phyloP scores from a whole-genome alignment of 179 eudicot genomes.

The Beta lomatogona region DNA sequence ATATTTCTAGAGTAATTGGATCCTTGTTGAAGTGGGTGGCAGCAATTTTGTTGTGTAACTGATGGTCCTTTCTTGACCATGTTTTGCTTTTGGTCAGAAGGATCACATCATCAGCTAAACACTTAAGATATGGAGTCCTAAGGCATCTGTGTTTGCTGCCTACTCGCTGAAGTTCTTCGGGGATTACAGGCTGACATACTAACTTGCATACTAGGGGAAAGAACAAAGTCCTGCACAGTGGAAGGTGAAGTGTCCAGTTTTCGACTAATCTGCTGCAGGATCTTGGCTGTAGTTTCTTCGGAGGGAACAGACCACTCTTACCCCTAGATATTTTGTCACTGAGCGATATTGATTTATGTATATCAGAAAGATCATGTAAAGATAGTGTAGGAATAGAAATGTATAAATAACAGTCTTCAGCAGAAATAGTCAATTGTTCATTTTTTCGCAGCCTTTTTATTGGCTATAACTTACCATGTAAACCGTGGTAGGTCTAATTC shows the following conservation, averaged over 20 bases:
- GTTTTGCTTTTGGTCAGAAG: conserved; percentile 23
- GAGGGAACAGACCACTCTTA: neutral
- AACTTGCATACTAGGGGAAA: conserved; percentile 23
- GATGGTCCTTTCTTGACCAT: conserved; percentile 4
- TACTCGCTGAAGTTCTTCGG: neutral
- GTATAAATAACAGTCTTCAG: conserved; percentile 34
- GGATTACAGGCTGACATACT: conserved; percentile 31
- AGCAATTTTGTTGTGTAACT: conserved; percentile 24
- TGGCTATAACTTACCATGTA: neutral
- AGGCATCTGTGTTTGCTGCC: conserved; percentile 16
- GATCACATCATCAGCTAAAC: neutral
- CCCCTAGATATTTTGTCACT: conserved; percentile 4
- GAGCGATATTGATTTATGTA: conserved; percentile 31
- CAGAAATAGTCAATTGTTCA: conserved; percentile 28
- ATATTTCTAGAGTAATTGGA: conserved; percentile 16
- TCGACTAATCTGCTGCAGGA: conserved; percentile 23
- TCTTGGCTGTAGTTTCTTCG: conserved; percentile 8
- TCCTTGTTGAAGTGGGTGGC: conserved; percentile 10
- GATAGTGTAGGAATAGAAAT: conserved; percentile 37
- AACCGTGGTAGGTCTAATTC: neutral
- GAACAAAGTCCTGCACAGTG: neutral
- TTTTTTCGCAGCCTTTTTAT: conserved; percentile 23
- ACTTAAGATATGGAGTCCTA: neutral
- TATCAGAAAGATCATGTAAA: conserved; percentile 38
- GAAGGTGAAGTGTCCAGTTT: conserved; percentile 13